Conservation (phyloP, 352 stramenopile species). For the Discostella stelligera region DNA sequence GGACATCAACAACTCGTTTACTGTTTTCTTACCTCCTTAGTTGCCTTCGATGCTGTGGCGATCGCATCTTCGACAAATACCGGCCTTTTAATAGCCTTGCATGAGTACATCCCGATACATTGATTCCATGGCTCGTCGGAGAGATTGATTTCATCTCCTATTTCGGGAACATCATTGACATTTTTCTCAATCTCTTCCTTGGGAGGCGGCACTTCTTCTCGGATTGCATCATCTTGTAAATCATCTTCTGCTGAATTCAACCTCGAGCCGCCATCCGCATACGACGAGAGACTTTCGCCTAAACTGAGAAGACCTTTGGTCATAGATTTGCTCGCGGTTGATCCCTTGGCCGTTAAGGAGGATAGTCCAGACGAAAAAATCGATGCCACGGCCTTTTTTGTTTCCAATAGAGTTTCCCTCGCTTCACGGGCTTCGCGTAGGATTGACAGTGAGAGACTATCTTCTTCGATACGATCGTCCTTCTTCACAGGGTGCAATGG, state of each 20-base stretch:
- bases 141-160: slow-evolving; percentile 80
- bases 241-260: slow-evolving; percentile 12
- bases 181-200: slow-evolving; percentile 13
- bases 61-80: slow-evolving; percentile 72
- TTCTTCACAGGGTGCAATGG: slow-evolving; percentile 52
- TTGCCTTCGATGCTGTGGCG: slow-evolving; percentile 31
- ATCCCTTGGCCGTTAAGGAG: slow-evolving; percentile 25
- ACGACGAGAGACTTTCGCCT: slow-evolving; percentile 24
- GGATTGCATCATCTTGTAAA: not conserved
- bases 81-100: slow-evolving; percentile 73
- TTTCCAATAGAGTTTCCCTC: slow-evolving; percentile 41
- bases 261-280: slow-evolving; percentile 4
- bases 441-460: slow-evolving; percentile 24
- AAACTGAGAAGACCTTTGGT: slow-evolving; percentile 24
- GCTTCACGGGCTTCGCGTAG: slow-evolving; percentile 38
- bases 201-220: slow-evolving; percentile 9
- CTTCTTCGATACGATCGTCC: slow-evolving; percentile 21
- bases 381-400: slow-evolving; percentile 43
- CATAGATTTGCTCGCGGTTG: slow-evolving; percentile 24
- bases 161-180: slow-evolving; percentile 49
- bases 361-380: slow-evolving; percentile 38
- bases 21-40: slow-evolving; percentile 43
- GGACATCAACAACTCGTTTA: not conserved
- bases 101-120: slow-evolving; percentile 75
- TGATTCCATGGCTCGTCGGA: slow-evolving; percentile 74